phyloP scores from a whole-genome alignment of 768 basidiomycete genomes.

The Trametes punicea region DNA sequence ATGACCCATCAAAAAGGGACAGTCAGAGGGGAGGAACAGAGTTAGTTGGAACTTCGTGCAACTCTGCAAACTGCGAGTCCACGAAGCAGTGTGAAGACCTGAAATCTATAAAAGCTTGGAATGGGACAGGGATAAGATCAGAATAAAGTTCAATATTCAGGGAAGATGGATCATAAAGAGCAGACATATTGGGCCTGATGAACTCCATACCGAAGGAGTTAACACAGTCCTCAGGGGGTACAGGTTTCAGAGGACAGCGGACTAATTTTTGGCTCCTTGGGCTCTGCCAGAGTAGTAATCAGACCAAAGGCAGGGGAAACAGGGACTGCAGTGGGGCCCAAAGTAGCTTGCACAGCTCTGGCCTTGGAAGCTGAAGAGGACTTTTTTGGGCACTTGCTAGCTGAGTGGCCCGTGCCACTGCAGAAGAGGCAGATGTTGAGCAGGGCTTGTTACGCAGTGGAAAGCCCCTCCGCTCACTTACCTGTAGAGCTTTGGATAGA shows the following conservation, averaged over 20 bases:
- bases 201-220: background rate
- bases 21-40: background rate
- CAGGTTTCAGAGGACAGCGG: background rate
- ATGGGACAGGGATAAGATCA: background rate
- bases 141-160: background rate
- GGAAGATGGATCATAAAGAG: conserved; percentile 5
- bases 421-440: too few relatives aligned
- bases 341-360: background rate
- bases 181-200: conserved; percentile 3
- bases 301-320: background rate
- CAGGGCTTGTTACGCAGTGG: too few relatives aligned
- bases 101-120: conserved; percentile 3
- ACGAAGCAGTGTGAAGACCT: conserved; percentile 6
- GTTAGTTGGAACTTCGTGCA: background rate
- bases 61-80: background rate
- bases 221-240: conserved; percentile 3
- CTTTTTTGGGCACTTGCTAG: too few relatives aligned
- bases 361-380: too few relatives aligned
- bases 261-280: conserved; percentile 7
- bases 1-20: background rate
- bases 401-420: too few relatives aligned
- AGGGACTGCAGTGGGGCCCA: background rate
- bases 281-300: too few relatives aligned
- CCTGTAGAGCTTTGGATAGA: too few relatives aligned
- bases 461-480: too few relatives aligned